phyloP scores from a whole-genome alignment of 2,329 filamentous ascomycete species.

The Sporothrix luriei region DNA sequence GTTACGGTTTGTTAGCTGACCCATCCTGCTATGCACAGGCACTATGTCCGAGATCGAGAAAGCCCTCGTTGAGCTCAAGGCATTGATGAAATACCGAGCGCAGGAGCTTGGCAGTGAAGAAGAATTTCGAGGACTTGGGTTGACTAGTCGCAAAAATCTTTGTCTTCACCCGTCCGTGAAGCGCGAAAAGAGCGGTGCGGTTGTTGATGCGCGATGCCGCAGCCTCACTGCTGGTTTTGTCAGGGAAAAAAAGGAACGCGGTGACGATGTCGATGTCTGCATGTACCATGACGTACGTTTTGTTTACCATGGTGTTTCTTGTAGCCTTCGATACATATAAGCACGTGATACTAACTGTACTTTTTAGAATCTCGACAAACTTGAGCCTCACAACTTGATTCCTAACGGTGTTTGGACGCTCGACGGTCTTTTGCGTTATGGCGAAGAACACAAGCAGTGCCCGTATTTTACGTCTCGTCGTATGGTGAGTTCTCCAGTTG shows the following conservation, averaged over 20 bases:
- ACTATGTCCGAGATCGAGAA: slow-evolving; percentile 99
- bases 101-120: slow-evolving; percentile 88
- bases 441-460: slow-evolving; percentile 94
- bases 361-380: slow-evolving; percentile 78
- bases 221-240: slow-evolving; percentile 96
- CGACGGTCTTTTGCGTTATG: slow-evolving; percentile 83
- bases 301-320: neutral
- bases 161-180: slow-evolving; percentile 96
- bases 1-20: neutral
- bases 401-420: slow-evolving; percentile 96
- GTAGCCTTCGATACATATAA: neutral
- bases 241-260: slow-evolving; percentile 94
- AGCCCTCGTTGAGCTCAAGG: slow-evolving; percentile 85
- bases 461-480: slow-evolving; percentile 94
- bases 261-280: slow-evolving; percentile 91
- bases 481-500: slow-evolving; percentile 66
- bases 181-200: slow-evolving; percentile 88
- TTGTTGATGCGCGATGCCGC: slow-evolving; percentile 94
- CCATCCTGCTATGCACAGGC: slow-evolving; percentile 46
- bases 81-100: slow-evolving; percentile 90
- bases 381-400: slow-evolving; percentile 92
- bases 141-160: slow-evolving; percentile 96
- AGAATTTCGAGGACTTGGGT: slow-evolving; percentile 86
- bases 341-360: slow-evolving; percentile 31
- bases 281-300: slow-evolving; percentile 82